Conservation (phyloP, 179 eudicot species). For the Patellifolia procumbens region DNA sequence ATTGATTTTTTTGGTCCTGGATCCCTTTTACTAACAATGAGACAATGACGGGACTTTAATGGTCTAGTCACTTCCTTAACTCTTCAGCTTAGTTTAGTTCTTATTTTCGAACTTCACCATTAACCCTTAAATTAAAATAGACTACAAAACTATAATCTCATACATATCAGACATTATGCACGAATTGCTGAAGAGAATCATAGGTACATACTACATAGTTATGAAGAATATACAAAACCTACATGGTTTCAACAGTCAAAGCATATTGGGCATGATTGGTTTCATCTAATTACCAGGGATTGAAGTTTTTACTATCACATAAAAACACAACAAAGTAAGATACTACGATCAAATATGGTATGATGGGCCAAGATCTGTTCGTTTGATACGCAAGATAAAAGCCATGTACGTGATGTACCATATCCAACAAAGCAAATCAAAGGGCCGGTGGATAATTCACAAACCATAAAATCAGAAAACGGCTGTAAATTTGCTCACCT, state of each 20-base stretch:
- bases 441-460: background rate
- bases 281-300: background rate
- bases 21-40: no score
- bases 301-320: background rate
- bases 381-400: background rate
- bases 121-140: background rate
- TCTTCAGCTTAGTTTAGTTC: background rate
- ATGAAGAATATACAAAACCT: background rate
- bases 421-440: background rate
- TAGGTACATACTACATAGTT: no score
- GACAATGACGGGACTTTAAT: background rate
- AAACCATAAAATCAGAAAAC: background rate
- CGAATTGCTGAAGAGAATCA: background rate
- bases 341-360: background rate
- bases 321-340: background rate
- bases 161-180: background rate
- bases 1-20: background rate
- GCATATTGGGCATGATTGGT: background rate
- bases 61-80: no score
- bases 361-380: background rate
- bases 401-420: constrained; percentile 10
- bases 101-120: background rate
- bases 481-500: constrained; percentile 32
- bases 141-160: background rate
- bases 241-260: background rate